These are phyloP conservation scores for Ogataea degrootiae DNA, from an alignment of 805 yeast genomes.

Conservation along the genomic window DNA sequence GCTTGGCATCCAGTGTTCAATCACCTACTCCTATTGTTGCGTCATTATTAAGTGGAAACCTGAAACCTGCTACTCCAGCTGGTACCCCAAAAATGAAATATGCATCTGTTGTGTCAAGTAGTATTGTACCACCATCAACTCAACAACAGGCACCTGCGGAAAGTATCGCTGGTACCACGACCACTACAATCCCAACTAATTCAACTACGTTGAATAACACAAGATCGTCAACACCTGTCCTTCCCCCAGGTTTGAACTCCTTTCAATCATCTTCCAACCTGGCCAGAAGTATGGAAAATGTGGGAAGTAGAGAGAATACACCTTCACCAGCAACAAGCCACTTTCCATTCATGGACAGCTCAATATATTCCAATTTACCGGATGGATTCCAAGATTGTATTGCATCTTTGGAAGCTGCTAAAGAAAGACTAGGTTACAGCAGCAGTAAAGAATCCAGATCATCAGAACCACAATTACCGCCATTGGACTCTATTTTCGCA, in stretches of 20 bases:
- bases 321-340: slow-evolving; percentile 8
- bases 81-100: slow-evolving; percentile 38
- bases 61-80: slow-evolving; percentile 27
- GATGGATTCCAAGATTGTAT: slow-evolving; percentile 22
- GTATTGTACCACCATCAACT: neutral
- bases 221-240: slow-evolving; percentile 2
- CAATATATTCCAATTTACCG: slow-evolving; percentile 24
- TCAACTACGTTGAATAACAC: slow-evolving; percentile 1
- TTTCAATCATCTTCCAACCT: neutral
- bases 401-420: slow-evolving; percentile 28
- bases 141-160: slow-evolving; percentile 2
- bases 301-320: slow-evolving; percentile 11
- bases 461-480: slow-evolving; percentile 46
- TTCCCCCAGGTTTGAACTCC: neutral
- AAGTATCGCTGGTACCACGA: neutral
- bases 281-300: neutral
- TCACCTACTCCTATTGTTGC: slow-evolving; percentile 9
- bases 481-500: slow-evolving; percentile 48
- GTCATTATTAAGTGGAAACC: slow-evolving; percentile 8
- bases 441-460: slow-evolving; percentile 28
- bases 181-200: neutral
- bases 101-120: slow-evolving; percentile 23
- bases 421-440: slow-evolving; percentile 21
- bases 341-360: slow-evolving; percentile 18
- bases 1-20: slow-evolving; percentile 5